Base-by-base conservation (phyloP, 2,329 filamentous ascomycete genomes). In the Aureobasidium sp. region DNA sequence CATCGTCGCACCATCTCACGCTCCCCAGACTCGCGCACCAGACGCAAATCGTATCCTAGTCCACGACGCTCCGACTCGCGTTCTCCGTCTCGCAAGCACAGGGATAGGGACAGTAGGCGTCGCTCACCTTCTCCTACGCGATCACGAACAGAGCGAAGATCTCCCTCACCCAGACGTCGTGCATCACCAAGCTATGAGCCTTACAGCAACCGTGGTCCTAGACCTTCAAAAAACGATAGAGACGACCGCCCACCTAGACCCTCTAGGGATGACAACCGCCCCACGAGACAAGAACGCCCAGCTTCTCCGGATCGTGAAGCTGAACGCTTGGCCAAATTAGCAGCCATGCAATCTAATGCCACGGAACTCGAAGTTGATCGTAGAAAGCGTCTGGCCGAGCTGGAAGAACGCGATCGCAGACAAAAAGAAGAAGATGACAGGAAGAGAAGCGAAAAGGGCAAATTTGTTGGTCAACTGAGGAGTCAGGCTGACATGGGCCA, bases 361-460 rank as follows among this genome's bases (percentile, higher is more conserved):
- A 80, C 79, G 1, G 83, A 87, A 11, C 77, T 95, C 50, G 88
- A 93, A 66, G 70, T 77, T n/a, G 85, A 88, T 65, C 84, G 90
- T 33, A 82, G 83, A 64, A 79, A 81, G 62, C 82, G 90, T 25
- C 76, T 95, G 10, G 82, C 83, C 0, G 83, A 84, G 1, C 75
- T 92, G 19, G 84, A 83, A 25, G 82, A 84, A 64, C 79, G 79
- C 62, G 90, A 95, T 66, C 79, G 81, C 51, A 77, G 76, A 19
- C 81, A 84, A 46, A 79, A 80, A 13, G 84, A 89, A 62, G 82
- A 83, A 0, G 90, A 95, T 58, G 84, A 90, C 31, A 65, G 66
- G 47, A 70, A 68, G 60, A 65, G 73, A 21, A 71, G 71, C 17
- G 72, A 73, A 27, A 66, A 66, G 57, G 73, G 69, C 8, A 65